Evolutionary conservation across 495 filamentous ascomycete species (phyloP).

Genomic region (Aspergillus steynii): DNA sequence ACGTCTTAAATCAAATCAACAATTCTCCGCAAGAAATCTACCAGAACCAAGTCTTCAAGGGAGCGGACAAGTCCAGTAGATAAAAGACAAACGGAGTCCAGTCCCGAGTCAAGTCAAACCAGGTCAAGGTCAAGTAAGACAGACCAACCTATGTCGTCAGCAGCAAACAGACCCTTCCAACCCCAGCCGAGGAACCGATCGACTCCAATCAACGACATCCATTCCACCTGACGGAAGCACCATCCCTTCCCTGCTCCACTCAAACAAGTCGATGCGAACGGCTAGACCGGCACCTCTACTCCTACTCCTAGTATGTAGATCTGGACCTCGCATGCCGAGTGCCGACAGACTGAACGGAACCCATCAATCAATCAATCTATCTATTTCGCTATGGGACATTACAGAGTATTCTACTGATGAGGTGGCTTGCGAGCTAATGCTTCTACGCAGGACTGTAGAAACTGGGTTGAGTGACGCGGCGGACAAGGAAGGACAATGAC

Average conservation of each 20-base stretch:
- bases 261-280: constrained; percentile 2
- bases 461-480: too few species aligned
- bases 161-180: constrained; percentile 1
- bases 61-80: too few species aligned
- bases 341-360: not conserved
- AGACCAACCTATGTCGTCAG: constrained; percentile 1
- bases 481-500: not conserved
- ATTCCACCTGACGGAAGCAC: not conserved
- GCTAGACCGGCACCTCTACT: not conserved
- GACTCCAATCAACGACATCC: not conserved
- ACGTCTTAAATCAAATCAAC: not conserved
- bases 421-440: not conserved
- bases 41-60: too few species aligned
- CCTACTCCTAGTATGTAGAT: not conserved
- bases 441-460: too few species aligned
- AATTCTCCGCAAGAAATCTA: not conserved
- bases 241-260: not conserved
- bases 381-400: too few species aligned
- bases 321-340: not conserved
- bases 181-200: not conserved
- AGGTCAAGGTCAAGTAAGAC: not conserved
- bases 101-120: not conserved
- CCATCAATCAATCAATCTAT: not conserved
- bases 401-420: not conserved
- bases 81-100: too few species aligned